phyloP scores from a whole-genome alignment of 2,329 filamentous ascomycete genomes.

The Trichophyton simii region DNA sequence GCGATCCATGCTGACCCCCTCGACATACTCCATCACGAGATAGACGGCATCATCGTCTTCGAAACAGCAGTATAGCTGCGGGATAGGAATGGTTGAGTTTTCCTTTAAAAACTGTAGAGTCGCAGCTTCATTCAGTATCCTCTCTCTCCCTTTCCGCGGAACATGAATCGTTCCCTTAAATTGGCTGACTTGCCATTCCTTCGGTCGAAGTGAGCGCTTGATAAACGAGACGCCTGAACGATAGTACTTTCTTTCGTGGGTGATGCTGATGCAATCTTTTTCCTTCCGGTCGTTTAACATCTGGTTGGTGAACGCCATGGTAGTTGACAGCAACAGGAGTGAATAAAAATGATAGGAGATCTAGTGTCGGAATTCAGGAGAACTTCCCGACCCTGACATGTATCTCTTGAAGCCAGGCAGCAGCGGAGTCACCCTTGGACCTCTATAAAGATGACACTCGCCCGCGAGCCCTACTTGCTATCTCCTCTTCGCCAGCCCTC shows the following conservation, averaged over 20 bases:
- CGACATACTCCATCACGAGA: conserved; percentile 3
- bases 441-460: too few species aligned
- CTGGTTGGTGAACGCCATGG: conserved; percentile 1
- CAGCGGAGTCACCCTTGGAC: too few species aligned
- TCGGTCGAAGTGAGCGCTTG: conserved; percentile 14
- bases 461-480: too few species aligned
- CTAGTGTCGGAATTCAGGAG: neutral
- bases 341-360: neutral
- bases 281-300: conserved; percentile 8
- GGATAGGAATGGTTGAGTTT: conserved; percentile 9
- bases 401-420: too few species aligned
- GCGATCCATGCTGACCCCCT: neutral
- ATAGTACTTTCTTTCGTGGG: conserved; percentile 15
- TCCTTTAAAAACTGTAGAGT: conserved; percentile 6
- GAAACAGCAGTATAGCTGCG: conserved; percentile 3
- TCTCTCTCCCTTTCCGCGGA: neutral
- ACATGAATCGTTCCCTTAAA: neutral
- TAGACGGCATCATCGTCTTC: conserved; percentile 6
- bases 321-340: neutral
- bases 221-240: conserved; percentile 10
- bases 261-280: conserved; percentile 13
- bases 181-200: conserved; percentile 14
- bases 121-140: conserved; percentile 11
- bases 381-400: too few species aligned
- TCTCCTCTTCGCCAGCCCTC: too few species aligned